These are phyloP conservation scores for Pezicula neosporulosa DNA, from an alignment of 2,329 filamentous ascomycete genomes.

Conservation along the genomic window DNA sequence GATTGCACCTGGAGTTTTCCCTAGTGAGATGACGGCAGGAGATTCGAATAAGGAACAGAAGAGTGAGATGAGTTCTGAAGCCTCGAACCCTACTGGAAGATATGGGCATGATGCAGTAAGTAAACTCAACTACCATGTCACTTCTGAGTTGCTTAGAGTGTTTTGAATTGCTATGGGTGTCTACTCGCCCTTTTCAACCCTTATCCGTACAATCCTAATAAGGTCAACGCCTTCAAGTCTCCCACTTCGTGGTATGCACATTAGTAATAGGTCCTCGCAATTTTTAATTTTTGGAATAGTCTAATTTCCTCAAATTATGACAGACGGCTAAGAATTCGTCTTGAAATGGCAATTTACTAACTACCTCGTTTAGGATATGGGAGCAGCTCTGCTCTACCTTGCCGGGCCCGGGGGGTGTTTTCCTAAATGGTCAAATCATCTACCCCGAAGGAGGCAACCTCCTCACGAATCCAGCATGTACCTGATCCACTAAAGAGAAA, in stretches of 20 bases:
- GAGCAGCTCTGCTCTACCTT: slow-evolving; percentile 44
- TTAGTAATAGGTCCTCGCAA: too few species aligned
- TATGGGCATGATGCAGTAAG: slow-evolving; percentile 37
- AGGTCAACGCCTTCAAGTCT: too few species aligned
- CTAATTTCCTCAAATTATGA: too few species aligned
- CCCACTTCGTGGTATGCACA: too few species aligned
- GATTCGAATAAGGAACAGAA: slow-evolving; percentile 45
- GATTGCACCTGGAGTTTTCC: slow-evolving; percentile 48
- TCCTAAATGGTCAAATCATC: slow-evolving; percentile 49
- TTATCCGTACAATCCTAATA: slow-evolving; percentile 11
- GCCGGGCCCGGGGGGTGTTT: slow-evolving; percentile 45
- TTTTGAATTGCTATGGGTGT: slow-evolving; percentile 46
- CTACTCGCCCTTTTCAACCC: slow-evolving; percentile 21
- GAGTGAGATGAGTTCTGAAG: slow-evolving; percentile 43
- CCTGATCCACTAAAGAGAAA: not conserved
- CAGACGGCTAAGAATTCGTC: too few species aligned
- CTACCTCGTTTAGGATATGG: slow-evolving; percentile 33
- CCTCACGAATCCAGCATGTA: not conserved
- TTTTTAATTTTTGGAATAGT: too few species aligned
- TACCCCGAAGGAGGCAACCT: slow-evolving; percentile 40
- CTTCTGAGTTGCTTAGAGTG: slow-evolving; percentile 39
- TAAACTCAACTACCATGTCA: too few species aligned
- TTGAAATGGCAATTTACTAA: too few species aligned
- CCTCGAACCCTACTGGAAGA: slow-evolving; percentile 41
- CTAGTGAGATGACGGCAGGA: slow-evolving; percentile 44